Percentiles rank a stretch among this genome's conserved stretches.
phyloP scores from a whole-genome alignment of 1,139 yeast species.

The Pneumocystis sp. region DNA sequence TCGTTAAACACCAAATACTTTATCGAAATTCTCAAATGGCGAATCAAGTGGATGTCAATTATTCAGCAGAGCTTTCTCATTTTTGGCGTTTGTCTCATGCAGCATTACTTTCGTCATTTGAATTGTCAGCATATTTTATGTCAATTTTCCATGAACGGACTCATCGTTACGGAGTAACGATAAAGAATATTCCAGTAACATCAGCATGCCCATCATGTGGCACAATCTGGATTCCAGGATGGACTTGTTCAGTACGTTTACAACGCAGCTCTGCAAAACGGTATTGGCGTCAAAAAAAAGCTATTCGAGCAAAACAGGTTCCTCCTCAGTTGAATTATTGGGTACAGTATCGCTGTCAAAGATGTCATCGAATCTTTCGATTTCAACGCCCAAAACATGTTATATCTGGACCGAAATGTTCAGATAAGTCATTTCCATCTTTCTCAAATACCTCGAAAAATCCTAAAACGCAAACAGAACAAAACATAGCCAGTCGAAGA shows the following conservation, averaged over 20 bases:
- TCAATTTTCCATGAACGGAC: not conserved
- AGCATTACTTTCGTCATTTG: not conserved
- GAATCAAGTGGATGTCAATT: not conserved
- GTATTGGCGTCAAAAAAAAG: not conserved
- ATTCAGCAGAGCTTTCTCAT: not conserved
- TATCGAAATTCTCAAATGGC: not conserved
- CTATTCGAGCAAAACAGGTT: not conserved
- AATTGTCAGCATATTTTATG: not conserved
- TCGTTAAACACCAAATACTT: too few species aligned
- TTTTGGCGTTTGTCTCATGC: not conserved
- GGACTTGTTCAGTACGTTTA: not conserved
- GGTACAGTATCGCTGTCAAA: not conserved
- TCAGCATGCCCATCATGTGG: not conserved
- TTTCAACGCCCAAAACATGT: not conserved
- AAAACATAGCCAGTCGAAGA: not conserved
- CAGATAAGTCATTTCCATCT: not conserved
- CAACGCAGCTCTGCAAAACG: not conserved
- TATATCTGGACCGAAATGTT: not conserved
- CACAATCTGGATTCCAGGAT: not conserved
- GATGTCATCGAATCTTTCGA: not conserved
- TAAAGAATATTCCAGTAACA: not conserved
- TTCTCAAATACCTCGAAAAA: not conserved
- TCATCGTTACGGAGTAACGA: not conserved
- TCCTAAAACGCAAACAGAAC: not conserved
- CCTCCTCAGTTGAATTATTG: not conserved